phyloP scores from a whole-genome alignment of 208 protist genomes.

The Acanthamoeba culbertsoni region DNA sequence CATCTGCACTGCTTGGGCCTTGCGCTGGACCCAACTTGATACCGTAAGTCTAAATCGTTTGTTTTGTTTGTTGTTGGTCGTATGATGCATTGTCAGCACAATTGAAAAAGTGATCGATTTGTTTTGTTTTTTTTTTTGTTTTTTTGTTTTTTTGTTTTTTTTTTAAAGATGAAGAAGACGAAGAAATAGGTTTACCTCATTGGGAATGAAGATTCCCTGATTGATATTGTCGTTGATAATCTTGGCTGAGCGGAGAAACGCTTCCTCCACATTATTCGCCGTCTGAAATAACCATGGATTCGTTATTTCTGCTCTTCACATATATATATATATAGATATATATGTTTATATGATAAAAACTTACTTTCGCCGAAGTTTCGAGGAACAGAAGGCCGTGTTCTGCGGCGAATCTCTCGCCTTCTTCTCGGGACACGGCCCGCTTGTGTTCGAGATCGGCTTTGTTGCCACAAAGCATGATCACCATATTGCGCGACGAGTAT shows the following conservation, averaged over 20 bases:
- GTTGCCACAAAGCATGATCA: slow-evolving; percentile 99
- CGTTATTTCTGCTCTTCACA: neutral
- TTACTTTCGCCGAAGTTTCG: slow-evolving; percentile 97
- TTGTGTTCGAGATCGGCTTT: slow-evolving; percentile 96
- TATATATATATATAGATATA: neutral
- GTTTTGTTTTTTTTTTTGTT: too few relatives aligned
- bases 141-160: too few relatives aligned
- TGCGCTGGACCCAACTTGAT: neutral
- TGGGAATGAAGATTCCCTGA: slow-evolving; percentile 79
- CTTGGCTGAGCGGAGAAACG: slow-evolving; percentile 93
- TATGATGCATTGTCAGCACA: neutral
- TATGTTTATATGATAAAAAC: slow-evolving; percentile 59
- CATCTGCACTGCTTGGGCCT: neutral
- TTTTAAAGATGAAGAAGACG: neutral
- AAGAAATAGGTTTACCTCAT: neutral
- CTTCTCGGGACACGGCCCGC: slow-evolving; percentile 91
- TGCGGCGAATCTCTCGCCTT: slow-evolving; percentile 95
- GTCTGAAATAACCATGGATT: slow-evolving; percentile 37
- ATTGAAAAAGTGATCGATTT: too few relatives aligned
- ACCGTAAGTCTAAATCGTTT: neutral
- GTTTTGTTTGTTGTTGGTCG: neutral
- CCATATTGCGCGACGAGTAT: slow-evolving; percentile 94
- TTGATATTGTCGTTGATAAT: slow-evolving; percentile 96
- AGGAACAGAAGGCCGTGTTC: slow-evolving; percentile 96
- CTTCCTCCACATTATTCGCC: slow-evolving; percentile 93